phyloP scores from a whole-genome alignment of 176 grass and related monocot species.

The Aegilops sharonensis region DNA sequence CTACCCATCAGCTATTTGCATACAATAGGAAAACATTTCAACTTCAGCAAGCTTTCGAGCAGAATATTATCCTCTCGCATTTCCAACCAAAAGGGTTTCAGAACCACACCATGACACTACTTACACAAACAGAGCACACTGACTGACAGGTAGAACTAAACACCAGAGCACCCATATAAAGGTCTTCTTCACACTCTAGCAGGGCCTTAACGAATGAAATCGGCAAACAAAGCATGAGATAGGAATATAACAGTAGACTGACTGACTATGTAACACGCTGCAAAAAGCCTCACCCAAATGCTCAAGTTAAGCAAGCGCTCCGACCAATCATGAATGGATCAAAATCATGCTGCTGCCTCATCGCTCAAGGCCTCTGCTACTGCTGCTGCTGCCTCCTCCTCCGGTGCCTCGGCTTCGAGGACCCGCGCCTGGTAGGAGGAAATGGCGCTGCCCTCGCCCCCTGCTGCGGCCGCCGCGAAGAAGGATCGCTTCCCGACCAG shows the following conservation, averaged over 20 bases:
- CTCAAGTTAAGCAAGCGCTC: constrained; percentile 42
- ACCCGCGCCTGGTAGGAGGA: constrained; percentile 38
- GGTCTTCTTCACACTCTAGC: too few relatives aligned
- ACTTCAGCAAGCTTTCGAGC: background rate
- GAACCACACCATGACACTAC: too few relatives aligned
- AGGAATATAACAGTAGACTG: too few relatives aligned
- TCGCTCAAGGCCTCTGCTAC: background rate
- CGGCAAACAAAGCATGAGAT: too few relatives aligned
- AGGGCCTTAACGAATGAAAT: too few relatives aligned
- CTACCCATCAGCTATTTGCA: background rate
- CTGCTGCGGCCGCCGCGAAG: constrained; percentile 36
- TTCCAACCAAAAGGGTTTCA: too few relatives aligned
- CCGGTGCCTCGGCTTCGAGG: constrained; percentile 33
- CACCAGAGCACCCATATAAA: too few relatives aligned
- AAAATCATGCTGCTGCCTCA: background rate
- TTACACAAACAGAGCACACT: background rate
- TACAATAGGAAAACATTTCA: background rate
- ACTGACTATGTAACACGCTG: constrained; percentile 1
- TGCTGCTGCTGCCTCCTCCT: background rate
- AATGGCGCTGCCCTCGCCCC: background rate
- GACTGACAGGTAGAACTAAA: background rate
- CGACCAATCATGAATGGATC: constrained; percentile 9
- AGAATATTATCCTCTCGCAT: too few relatives aligned
- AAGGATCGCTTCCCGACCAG: constrained; percentile 52
- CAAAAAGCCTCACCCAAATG: constrained; percentile 26